Conservation (phyloP, 345 rosid genomes). For the Populus euphratica region DNA sequence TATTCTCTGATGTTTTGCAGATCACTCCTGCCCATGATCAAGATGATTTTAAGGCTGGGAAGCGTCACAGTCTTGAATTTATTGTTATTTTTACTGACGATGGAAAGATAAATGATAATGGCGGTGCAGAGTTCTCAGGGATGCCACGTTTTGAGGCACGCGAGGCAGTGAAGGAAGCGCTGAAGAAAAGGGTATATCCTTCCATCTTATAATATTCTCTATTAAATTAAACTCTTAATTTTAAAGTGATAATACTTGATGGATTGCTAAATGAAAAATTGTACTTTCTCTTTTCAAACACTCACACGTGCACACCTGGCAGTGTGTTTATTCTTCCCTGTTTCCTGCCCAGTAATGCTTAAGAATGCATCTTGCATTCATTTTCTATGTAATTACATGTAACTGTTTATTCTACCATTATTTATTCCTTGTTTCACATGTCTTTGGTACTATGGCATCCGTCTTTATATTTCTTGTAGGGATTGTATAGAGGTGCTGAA, state of each 20-base stretch:
- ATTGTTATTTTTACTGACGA: constrained; percentile 87
- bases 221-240: too few relatives aligned
- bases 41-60: constrained; percentile 90
- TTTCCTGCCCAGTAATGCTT: too few relatives aligned
- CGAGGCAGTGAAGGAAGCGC: constrained; percentile 68
- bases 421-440: too few relatives aligned
- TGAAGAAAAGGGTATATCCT: constrained; percentile 52
- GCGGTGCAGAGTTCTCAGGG: constrained; percentile 60
- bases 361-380: too few relatives aligned
- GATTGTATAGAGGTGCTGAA: constrained; percentile 64
- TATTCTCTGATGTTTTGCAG: constrained; percentile 35
- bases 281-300: too few relatives aligned
- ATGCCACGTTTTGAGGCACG: constrained; percentile 93
- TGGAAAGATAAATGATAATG: constrained; percentile 80
- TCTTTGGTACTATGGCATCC: too few relatives aligned
- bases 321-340: too few relatives aligned
- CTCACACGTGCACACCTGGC: too few relatives aligned
- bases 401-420: not conserved
- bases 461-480: constrained; percentile 33
- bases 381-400: not conserved
- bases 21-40: constrained; percentile 98
- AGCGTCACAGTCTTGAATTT: constrained; percentile 74
- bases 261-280: too few relatives aligned
- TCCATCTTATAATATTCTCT: not conserved
- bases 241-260: too few relatives aligned